phyloP scores from a whole-genome alignment of 1,139 yeast genomes.

The Blastobotrys indianensis region DNA sequence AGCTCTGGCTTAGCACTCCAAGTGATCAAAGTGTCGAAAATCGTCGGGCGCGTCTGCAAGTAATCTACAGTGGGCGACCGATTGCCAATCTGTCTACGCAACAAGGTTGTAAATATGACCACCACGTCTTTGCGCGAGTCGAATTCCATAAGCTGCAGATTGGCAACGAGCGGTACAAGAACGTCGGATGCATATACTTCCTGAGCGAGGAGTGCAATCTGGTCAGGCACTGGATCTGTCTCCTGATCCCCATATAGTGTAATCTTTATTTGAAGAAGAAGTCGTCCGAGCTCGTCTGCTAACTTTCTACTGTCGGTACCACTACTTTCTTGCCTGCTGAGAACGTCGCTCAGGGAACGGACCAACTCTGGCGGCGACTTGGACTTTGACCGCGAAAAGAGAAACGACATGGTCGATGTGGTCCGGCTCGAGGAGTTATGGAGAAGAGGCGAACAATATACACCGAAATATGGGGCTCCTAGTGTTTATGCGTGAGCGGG shows the following conservation, averaged over 20 bases:
- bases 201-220: constrained; percentile 58
- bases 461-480: too few species aligned
- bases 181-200: constrained; percentile 72
- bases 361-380: constrained; percentile 84
- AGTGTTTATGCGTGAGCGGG: too few species aligned
- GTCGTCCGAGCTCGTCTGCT: constrained; percentile 69
- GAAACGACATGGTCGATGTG: constrained; percentile 59
- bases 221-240: constrained; percentile 68
- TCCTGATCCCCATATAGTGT: constrained; percentile 74
- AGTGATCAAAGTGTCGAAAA: constrained; percentile 54
- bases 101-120: constrained; percentile 63
- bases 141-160: constrained; percentile 65
- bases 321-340: constrained; percentile 53
- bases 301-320: constrained; percentile 20
- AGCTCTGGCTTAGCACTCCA: constrained; percentile 69
- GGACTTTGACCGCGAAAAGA: constrained; percentile 80
- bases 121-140: constrained; percentile 85
- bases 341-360: constrained; percentile 66
- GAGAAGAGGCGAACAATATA: too few species aligned
- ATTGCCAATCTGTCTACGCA: constrained; percentile 72
- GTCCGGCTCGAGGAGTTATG: too few species aligned
- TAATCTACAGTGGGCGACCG: constrained; percentile 87
- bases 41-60: constrained; percentile 59
- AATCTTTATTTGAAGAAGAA: constrained; percentile 59
- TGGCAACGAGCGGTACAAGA: constrained; percentile 52